These are phyloP conservation scores for Calocybe indica DNA, from an alignment of 768 basidiomycete genomes.

Conservation along the genomic window DNA sequence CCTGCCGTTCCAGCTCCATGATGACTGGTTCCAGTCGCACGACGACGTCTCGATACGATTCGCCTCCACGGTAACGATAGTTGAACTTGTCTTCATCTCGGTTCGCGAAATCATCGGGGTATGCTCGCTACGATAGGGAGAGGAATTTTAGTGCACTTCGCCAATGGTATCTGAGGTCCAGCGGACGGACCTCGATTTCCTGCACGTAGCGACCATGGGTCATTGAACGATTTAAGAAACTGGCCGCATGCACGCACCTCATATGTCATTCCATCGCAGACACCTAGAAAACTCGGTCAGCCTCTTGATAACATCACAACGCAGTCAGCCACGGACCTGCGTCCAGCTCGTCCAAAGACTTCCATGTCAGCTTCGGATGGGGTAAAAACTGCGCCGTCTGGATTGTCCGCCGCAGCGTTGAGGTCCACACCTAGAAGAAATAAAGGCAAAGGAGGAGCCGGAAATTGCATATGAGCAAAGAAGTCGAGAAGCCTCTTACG, in stretches of 20 bases:
- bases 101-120: slow-evolving; percentile 97
- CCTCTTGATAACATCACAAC: background rate
- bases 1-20: slow-evolving; percentile 97
- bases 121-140: slow-evolving; percentile 56
- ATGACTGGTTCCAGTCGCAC: slow-evolving; percentile 95
- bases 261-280: slow-evolving; percentile 99
- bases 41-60: slow-evolving; percentile 97
- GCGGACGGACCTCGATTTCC: slow-evolving; percentile 79
- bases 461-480: background rate
- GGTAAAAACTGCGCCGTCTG: slow-evolving; percentile 82
- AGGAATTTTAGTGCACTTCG: background rate
- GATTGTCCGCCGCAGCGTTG: slow-evolving; percentile 89
- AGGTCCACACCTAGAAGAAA: slow-evolving; percentile 84
- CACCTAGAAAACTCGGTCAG: slow-evolving; percentile 36
- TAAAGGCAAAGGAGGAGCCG: slow-evolving; percentile 2
- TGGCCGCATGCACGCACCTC: slow-evolving; percentile 30
- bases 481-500: too few relatives aligned
- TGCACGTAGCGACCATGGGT: slow-evolving; percentile 8
- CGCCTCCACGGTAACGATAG: slow-evolving; percentile 95
- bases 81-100: slow-evolving; percentile 99
- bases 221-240: background rate
- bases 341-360: slow-evolving; percentile 95
- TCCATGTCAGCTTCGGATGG: slow-evolving; percentile 95
- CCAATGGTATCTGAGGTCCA: background rate
- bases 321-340: slow-evolving; percentile 45